phyloP scores from a whole-genome alignment of 2,329 filamentous ascomycete species.

The Fusarium algeriense region DNA sequence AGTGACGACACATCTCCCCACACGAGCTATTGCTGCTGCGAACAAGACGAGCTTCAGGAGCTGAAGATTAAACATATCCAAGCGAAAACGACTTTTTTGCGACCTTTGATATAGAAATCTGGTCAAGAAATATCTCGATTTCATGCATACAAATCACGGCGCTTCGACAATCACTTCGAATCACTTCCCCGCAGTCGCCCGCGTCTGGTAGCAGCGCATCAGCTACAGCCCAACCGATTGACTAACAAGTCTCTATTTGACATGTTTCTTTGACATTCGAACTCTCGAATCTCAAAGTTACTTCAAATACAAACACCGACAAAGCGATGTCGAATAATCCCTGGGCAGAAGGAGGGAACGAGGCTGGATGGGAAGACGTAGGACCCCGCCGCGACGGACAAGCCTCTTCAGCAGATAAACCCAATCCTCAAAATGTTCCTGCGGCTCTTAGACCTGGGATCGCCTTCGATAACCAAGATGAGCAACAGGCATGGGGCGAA shows the following conservation, averaged over 20 bases:
- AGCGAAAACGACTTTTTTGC: background rate
- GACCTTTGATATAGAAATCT: background rate
- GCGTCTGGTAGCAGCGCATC: conserved; percentile 23
- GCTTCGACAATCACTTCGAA: conserved; percentile 23
- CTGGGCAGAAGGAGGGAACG: conserved; percentile 42
- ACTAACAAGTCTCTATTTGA: background rate
- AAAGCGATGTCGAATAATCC: conserved; percentile 42
- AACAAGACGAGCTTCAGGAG: conserved; percentile 19
- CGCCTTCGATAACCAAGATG: conserved; percentile 38
- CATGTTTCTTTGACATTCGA: conserved; percentile 28
- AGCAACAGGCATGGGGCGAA: conserved; percentile 52
- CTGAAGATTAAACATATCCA: background rate
- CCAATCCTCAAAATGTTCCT: conserved; percentile 45
- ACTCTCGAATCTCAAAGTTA: conserved; percentile 5
- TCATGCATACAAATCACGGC: conserved; percentile 19
- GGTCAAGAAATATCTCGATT: background rate
- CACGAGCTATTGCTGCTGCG: conserved; percentile 20
- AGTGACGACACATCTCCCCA: conserved; percentile 47
- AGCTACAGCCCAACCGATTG: background rate
- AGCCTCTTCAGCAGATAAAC: background rate
- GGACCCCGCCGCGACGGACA: conserved; percentile 31
- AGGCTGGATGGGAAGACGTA: conserved; percentile 44
- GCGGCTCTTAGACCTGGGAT: conserved; percentile 51
- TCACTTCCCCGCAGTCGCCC: conserved; percentile 32
- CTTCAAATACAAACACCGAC: background rate